These are phyloP conservation scores for Pseudisothecium myosuroides DNA, from an alignment of 225 moss, liverwort and hornwort species.

Conservation along the genomic window DNA sequence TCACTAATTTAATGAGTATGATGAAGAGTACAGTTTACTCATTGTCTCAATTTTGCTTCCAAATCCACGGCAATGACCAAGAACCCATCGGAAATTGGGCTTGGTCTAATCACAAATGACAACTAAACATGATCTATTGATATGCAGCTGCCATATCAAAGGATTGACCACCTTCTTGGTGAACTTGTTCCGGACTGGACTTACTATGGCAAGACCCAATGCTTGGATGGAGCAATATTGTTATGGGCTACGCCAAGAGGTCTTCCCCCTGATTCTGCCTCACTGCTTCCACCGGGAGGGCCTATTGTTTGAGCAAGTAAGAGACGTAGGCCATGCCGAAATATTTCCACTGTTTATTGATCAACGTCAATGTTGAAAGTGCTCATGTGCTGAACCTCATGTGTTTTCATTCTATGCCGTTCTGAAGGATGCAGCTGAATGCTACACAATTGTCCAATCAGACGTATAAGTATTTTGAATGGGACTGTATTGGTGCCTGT, in stretches of 20 bases:
- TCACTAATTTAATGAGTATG: neutral
- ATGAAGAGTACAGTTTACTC: neutral
- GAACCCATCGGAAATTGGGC: neutral
- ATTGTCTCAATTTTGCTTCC: neutral
- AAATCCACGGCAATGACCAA: neutral
- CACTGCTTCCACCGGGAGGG: constrained; percentile 29
- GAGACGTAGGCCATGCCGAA: neutral
- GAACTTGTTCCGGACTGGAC: constrained; percentile 74
- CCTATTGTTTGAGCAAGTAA: constrained; percentile 30
- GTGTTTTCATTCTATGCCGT: neutral
- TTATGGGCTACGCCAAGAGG: constrained; percentile 77
- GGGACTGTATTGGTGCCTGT: neutral
- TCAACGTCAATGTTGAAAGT: neutral
- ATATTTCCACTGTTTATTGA: neutral
- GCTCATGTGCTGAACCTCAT: neutral
- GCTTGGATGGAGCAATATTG: constrained; percentile 78
- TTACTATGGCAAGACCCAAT: constrained; percentile 48
- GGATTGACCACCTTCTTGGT: constrained; percentile 76
- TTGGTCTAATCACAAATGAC: neutral
- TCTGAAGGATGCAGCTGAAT: neutral
- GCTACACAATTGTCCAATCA: neutral
- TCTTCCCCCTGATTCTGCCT: constrained; percentile 56
- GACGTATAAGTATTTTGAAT: neutral
- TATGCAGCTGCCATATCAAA: constrained; percentile 69
- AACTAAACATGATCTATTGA: neutral